Evolutionary conservation across 192 early-diverging fungal species (phyloP).

Genomic region (Phlyctochytrium arcticum): DNA sequence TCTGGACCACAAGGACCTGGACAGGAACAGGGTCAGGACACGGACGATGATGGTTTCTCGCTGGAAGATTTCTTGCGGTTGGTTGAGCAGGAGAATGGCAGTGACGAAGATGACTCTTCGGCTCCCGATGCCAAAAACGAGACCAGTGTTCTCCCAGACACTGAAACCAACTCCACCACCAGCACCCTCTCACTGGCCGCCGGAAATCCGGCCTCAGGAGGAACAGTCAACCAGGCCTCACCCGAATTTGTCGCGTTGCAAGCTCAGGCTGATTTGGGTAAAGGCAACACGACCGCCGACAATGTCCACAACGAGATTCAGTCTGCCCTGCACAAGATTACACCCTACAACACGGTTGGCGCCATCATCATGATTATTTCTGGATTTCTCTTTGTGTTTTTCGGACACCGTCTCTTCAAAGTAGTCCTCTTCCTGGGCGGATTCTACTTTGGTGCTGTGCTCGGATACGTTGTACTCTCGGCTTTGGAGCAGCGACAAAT

Average conservation of each 20-base stretch:
- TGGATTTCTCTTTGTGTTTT: constrained; percentile 65
- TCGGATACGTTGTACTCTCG: constrained; percentile 47
- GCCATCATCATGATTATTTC: constrained; percentile 61
- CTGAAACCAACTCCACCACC: neutral
- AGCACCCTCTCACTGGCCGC: neutral
- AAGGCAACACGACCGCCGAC: neutral
- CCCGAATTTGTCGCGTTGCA: constrained; percentile 6
- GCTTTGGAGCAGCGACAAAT: constrained; percentile 37
- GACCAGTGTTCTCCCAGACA: too few species aligned
- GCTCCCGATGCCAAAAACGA: neutral
- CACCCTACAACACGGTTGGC: constrained; percentile 31
- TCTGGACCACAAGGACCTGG: too few species aligned
- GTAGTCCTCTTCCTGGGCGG: constrained; percentile 74
- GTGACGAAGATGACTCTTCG: neutral
- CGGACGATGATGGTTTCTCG: too few species aligned
- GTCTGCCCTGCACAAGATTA: constrained; percentile 1
- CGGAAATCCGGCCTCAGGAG: neutral
- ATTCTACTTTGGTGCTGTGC: constrained; percentile 58
- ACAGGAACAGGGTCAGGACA: too few species aligned
- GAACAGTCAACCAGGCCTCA: constrained; percentile 1
- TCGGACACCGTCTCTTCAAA: constrained; percentile 62
- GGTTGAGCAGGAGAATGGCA: neutral
- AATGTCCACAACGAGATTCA: neutral
- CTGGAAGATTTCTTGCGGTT: neutral
- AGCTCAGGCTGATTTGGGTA: neutral